Percentiles rank a stretch among this genome's conserved stretches.
Conservation (phyloP, 768 basidiomycete species). For the Lyophyllum decastes region DNA sequence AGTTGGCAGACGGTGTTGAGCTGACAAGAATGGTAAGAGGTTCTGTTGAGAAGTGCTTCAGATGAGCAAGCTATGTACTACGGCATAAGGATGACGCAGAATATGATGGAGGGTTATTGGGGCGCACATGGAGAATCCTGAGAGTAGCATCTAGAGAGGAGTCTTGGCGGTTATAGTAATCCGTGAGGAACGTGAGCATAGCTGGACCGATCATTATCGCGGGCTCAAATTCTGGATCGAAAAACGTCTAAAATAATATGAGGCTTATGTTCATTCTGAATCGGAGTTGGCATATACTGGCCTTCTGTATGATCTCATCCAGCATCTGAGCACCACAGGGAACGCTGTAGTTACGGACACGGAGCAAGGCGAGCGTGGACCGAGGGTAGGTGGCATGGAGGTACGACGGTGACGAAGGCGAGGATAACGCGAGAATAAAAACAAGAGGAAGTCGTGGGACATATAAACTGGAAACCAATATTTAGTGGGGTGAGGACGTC, state of each 20-base stretch:
- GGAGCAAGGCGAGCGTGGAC: conserved; percentile 57
- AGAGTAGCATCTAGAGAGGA: conserved; percentile 57
- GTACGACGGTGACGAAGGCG: conserved; percentile 57
- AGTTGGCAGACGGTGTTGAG: conserved; percentile 23
- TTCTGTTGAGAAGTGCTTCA: conserved; percentile 70
- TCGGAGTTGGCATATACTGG: conserved; percentile 22
- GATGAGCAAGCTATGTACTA: conserved; percentile 50
- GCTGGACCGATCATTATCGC: conserved; percentile 62
- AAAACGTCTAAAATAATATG: conserved; percentile 54
- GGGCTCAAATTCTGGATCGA: conserved; percentile 61
- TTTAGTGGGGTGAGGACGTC: background rate
- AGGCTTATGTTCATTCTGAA: background rate
- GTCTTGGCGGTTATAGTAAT: conserved; percentile 58
- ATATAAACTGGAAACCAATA: conserved; percentile 42
- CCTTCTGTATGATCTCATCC: conserved; percentile 57
- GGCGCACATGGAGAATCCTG: conserved; percentile 61
- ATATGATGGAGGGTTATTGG: background rate
- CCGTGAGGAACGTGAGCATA: conserved; percentile 53
- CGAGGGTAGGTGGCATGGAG: conserved; percentile 62
- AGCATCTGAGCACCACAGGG: conserved; percentile 50
- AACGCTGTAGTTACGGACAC: conserved; percentile 50
- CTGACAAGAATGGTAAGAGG: conserved; percentile 49
- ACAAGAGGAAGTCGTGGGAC: conserved; percentile 58
- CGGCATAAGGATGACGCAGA: background rate
- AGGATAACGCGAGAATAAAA: conserved; percentile 63